Conservation (phyloP, 768 basidiomycete genomes). For the Boletus sp. region DNA sequence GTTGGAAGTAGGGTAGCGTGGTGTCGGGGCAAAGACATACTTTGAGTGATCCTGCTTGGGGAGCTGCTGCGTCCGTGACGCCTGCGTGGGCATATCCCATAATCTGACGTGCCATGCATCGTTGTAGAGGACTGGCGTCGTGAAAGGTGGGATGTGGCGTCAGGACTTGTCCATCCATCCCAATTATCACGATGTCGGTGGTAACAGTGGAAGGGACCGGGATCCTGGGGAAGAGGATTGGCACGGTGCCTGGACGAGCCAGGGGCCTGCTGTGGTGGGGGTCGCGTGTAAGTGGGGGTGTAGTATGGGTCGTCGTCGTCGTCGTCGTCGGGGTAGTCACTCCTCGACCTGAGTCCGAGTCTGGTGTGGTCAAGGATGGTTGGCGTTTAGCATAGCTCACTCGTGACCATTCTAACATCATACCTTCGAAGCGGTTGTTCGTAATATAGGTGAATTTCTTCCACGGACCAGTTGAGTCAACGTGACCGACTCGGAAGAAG, state of each 20-base stretch:
- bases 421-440: too few species aligned
- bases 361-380: neutral
- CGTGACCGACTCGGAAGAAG: too few species aligned
- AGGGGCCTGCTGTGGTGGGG: slow-evolving; percentile 4
- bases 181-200: slow-evolving; percentile 22
- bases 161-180: slow-evolving; percentile 13
- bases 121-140: slow-evolving; percentile 19
- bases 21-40: too few species aligned
- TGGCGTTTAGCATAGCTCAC: slow-evolving; percentile 2
- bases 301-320: slow-evolving; percentile 16
- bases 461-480: too few species aligned
- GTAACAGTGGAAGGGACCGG: slow-evolving; percentile 12
- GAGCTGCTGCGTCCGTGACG: too few species aligned
- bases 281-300: slow-evolving; percentile 2
- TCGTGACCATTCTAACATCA: too few species aligned
- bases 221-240: neutral
- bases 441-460: too few species aligned
- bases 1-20: too few species aligned
- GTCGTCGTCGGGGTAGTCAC: slow-evolving; percentile 13
- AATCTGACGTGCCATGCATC: slow-evolving; percentile 1
- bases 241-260: slow-evolving; percentile 14
- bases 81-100: slow-evolving; percentile 1
- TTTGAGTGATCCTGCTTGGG: too few species aligned
- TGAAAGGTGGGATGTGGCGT: slow-evolving; percentile 4
- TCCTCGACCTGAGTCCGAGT: neutral